Conservation (phyloP, 352 stramenopile genomes). For the Globisporangium nagaii region DNA sequence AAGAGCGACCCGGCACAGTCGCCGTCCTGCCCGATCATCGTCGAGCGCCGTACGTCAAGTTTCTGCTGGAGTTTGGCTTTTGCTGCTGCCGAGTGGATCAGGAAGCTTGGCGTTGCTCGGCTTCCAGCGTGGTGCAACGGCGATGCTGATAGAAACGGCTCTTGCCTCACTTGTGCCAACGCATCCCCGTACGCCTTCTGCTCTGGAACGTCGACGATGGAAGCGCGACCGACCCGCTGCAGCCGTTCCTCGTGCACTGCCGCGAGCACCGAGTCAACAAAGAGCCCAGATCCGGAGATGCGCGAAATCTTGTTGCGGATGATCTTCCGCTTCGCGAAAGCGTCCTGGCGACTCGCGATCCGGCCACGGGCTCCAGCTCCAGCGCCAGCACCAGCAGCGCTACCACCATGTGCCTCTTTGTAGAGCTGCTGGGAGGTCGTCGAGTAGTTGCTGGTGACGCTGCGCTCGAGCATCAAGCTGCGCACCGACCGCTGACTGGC, state of each 20-base stretch:
- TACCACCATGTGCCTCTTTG: constrained; percentile 4
- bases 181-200: background rate
- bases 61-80: constrained; percentile 14
- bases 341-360: background rate
- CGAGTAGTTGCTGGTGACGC: constrained; percentile 63
- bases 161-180: background rate
- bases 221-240: background rate
- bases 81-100: constrained; percentile 5
- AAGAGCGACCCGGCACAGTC: constrained; percentile 14
- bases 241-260: constrained; percentile 30
- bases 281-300: constrained; percentile 14
- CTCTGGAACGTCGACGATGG: background rate
- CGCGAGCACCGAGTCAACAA: constrained; percentile 46
- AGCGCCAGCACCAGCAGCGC: background rate
- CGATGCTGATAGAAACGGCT: background rate
- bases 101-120: background rate
- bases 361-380: background rate
- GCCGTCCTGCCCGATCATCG: background rate
- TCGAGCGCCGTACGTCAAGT: constrained; percentile 2
- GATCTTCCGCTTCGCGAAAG: constrained; percentile 8
- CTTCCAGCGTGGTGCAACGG: background rate
- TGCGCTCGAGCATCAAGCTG: constrained; percentile 47
- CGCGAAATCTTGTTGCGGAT: constrained; percentile 12
- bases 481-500: constrained; percentile 51
- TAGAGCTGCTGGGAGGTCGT: constrained; percentile 60